A percentile compares a stretch with the other conserved stretches of the same genome.
Conservation (phyloP, 2,329 filamentous ascomycete species). For the Calonectria henricotiae region DNA sequence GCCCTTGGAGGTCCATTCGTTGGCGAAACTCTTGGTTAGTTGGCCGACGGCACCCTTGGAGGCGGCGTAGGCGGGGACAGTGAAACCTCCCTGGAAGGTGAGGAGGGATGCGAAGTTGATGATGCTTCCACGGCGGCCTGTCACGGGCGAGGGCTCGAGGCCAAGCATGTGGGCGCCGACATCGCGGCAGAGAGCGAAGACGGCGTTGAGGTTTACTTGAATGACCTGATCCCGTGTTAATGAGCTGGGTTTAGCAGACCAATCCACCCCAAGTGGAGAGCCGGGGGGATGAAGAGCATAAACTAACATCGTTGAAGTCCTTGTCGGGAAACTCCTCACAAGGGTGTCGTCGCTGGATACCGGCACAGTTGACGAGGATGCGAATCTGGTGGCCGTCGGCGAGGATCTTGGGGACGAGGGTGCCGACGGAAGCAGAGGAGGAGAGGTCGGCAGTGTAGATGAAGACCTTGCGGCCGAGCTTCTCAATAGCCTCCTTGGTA, state of each 20-base stretch:
- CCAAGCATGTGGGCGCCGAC: slow-evolving; percentile 84
- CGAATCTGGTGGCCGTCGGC: slow-evolving; percentile 77
- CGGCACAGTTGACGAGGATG: slow-evolving; percentile 89
- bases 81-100: slow-evolving; percentile 89
- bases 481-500: slow-evolving; percentile 76
- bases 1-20: slow-evolving; percentile 87
- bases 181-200: slow-evolving; percentile 85
- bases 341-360: slow-evolving; percentile 86
- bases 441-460: slow-evolving; percentile 82
- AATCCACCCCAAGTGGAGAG: neutral
- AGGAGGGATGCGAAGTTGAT: slow-evolving; percentile 90
- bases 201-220: slow-evolving; percentile 88
- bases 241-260: neutral
- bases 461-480: slow-evolving; percentile 76
- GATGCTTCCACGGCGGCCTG: slow-evolving; percentile 77
- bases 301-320: slow-evolving; percentile 79
- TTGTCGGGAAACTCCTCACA: slow-evolving; percentile 82
- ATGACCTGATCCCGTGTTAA: slow-evolving; percentile 70
- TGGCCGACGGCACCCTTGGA: slow-evolving; percentile 89
- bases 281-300: neutral
- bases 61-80: slow-evolving; percentile 89
- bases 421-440: slow-evolving; percentile 72
- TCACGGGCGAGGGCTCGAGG: slow-evolving; percentile 64
- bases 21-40: slow-evolving; percentile 87
- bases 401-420: slow-evolving; percentile 75